These are phyloP conservation scores for Catunica adiposa DNA, from an alignment of 2,329 filamentous ascomycete genomes.

Conservation along the genomic window DNA sequence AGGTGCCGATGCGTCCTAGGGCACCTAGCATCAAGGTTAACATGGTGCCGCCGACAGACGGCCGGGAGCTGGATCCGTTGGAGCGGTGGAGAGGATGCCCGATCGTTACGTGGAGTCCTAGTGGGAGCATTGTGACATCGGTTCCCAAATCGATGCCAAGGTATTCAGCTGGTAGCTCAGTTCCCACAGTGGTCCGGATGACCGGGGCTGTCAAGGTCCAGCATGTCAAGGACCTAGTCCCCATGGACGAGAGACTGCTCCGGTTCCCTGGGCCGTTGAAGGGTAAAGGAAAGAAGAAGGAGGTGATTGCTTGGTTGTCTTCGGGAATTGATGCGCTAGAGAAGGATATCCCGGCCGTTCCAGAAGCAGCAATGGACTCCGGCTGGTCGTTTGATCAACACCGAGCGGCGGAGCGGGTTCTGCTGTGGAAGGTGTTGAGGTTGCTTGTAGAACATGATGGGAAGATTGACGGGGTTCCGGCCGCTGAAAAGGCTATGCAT, in stretches of 20 bases:
- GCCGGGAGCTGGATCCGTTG: conserved; percentile 56
- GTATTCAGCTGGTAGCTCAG: conserved; percentile 56
- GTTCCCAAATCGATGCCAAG: conserved; percentile 82
- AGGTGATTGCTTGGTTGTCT: conserved; percentile 64
- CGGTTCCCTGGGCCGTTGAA: conserved; percentile 85
- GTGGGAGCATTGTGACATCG: conserved; percentile 63
- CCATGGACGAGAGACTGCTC: conserved; percentile 52
- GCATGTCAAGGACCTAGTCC: conserved; percentile 55
- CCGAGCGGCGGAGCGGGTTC: conserved; percentile 57
- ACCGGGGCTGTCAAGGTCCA: conserved; percentile 70
- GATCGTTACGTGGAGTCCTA: conserved; percentile 74
- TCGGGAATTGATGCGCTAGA: conserved; percentile 61
- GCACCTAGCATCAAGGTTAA: conserved; percentile 39
- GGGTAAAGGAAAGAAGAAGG: conserved; percentile 90
- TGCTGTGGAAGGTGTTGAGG: conserved; percentile 76
- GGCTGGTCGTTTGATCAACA: conserved; percentile 46
- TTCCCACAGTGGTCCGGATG: conserved; percentile 65
- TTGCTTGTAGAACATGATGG: conserved; percentile 80
- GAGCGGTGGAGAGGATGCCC: conserved; percentile 84
- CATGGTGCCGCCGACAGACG: conserved; percentile 46
- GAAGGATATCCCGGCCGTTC: conserved; percentile 33
- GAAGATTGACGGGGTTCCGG: conserved; percentile 52
- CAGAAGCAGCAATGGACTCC: conserved; percentile 31
- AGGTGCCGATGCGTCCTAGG: conserved; percentile 26
- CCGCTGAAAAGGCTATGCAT: conserved; percentile 59